These are phyloP conservation scores for Cyclostephanos invisitatus DNA, from an alignment of 108 stramenopile species.

Conservation along the genomic window DNA sequence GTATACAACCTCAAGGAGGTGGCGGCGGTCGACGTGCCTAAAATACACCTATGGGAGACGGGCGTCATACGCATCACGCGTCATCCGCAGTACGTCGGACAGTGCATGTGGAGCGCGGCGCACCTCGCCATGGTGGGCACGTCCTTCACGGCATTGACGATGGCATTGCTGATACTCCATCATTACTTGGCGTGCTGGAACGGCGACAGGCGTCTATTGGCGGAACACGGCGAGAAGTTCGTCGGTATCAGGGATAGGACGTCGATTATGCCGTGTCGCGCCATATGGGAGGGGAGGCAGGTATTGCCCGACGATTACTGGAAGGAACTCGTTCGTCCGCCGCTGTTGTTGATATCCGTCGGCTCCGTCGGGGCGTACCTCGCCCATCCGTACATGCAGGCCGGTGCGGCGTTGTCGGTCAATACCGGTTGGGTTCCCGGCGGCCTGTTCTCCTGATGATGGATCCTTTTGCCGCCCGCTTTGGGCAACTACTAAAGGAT, in stretches of 20 bases:
- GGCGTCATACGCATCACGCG: constrained; percentile 95
- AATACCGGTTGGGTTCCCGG: constrained; percentile 62
- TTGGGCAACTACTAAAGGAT: no score
- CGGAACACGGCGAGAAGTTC: constrained; percentile 83
- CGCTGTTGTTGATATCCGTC: constrained; percentile 87
- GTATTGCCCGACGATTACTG: constrained; percentile 84
- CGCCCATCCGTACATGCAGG: constrained; percentile 97
- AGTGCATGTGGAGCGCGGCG: constrained; percentile 91
- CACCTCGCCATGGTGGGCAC: constrained; percentile 92
- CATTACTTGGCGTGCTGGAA: constrained; percentile 94
- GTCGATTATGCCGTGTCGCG: constrained; percentile 87
- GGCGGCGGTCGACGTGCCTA: constrained; percentile 80
- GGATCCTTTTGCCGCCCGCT: no score
- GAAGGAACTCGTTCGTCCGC: constrained; percentile 90
- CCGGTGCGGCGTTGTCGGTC: constrained; percentile 80
- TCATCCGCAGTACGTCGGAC: constrained; percentile 95
- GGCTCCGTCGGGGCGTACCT: constrained; percentile 93
- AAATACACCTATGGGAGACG: constrained; percentile 92
- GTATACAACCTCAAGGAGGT: constrained; percentile 96
- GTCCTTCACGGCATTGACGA: constrained; percentile 80
- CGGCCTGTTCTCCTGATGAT: constrained; percentile 18
- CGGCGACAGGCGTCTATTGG: constrained; percentile 88
- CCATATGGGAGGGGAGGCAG: constrained; percentile 90
- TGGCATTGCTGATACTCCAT: constrained; percentile 84
- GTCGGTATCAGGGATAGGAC: constrained; percentile 76